Conservation (phyloP, 257 asterid genomes). For the Solanum tarijense region DNA sequence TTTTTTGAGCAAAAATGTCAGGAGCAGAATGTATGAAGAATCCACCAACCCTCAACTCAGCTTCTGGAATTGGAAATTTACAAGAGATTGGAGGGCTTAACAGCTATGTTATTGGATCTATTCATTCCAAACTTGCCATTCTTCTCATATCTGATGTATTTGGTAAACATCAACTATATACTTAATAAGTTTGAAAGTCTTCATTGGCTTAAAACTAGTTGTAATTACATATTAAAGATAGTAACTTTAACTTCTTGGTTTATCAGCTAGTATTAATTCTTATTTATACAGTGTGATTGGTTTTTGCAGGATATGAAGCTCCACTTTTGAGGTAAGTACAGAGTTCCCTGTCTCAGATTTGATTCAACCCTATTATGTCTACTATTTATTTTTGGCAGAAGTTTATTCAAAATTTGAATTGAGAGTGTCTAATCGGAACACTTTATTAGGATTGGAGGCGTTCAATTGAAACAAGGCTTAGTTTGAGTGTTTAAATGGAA, state of each 20-base stretch:
- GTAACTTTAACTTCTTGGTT: background rate
- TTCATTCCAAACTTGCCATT: slow-evolving; percentile 40
- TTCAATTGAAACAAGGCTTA: background rate
- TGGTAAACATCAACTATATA: slow-evolving; percentile 19
- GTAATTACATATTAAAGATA: background rate
- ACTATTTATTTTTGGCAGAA: background rate
- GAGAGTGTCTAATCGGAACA: background rate
- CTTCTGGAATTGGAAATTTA: slow-evolving; percentile 24
- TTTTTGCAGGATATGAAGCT: slow-evolving; percentile 52
- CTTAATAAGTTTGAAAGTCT: background rate
- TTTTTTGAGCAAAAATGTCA: slow-evolving; percentile 20
- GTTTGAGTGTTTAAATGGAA: background rate
- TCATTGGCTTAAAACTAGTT: background rate
- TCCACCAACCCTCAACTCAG: slow-evolving; percentile 31
- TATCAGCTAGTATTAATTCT: background rate
- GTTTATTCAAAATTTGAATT: background rate
- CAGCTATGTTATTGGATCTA: slow-evolving; percentile 35
- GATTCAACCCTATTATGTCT: background rate
- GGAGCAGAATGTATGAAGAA: slow-evolving; percentile 36
- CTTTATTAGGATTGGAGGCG: background rate
- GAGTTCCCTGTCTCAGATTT: background rate
- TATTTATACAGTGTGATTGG: background rate
- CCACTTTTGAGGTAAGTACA: slow-evolving; percentile 43
- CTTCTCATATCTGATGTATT: slow-evolving; percentile 46
- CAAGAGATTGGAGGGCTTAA: slow-evolving; percentile 45